These are phyloP conservation scores for Chlorociboria aeruginascens DNA, from an alignment of 495 filamentous ascomycete species.

Conservation along the genomic window DNA sequence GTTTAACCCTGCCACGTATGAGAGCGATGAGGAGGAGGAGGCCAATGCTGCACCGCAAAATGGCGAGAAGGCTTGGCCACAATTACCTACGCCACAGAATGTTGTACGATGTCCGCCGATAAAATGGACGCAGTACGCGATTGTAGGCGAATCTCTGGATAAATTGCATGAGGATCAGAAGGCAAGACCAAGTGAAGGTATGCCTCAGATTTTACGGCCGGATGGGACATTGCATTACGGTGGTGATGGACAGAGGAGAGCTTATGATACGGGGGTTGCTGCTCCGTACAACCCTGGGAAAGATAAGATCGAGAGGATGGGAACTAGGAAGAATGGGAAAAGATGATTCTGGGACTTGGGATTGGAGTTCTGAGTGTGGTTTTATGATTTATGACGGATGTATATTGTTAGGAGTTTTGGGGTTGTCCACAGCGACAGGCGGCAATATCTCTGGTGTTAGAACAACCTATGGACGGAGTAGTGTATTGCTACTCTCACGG, in stretches of 20 bases:
- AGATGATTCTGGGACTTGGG: neutral
- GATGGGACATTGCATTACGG: constrained; percentile 24
- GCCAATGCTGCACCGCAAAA: constrained; percentile 12
- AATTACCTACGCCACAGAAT: constrained; percentile 67
- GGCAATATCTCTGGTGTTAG: no score
- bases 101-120: constrained; percentile 73
- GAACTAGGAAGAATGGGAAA: constrained; percentile 26
- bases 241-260: constrained; percentile 21
- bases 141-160: constrained; percentile 70
- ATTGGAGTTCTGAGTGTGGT: neutral
- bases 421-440: no score
- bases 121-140: constrained; percentile 83
- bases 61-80: constrained; percentile 19
- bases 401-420: no score
- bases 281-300: constrained; percentile 63
- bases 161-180: constrained; percentile 72
- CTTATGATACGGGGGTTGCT: constrained; percentile 46
- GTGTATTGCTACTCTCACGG: no score
- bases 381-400: no score
- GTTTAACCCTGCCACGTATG: constrained; percentile 20
- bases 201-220: constrained; percentile 29
- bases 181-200: constrained; percentile 45
- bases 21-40: constrained; percentile 27
- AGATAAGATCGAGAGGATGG: constrained; percentile 44
- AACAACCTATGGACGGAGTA: no score